phyloP scores from a whole-genome alignment of 106 monocot species.

The Ottelia alismoides region DNA sequence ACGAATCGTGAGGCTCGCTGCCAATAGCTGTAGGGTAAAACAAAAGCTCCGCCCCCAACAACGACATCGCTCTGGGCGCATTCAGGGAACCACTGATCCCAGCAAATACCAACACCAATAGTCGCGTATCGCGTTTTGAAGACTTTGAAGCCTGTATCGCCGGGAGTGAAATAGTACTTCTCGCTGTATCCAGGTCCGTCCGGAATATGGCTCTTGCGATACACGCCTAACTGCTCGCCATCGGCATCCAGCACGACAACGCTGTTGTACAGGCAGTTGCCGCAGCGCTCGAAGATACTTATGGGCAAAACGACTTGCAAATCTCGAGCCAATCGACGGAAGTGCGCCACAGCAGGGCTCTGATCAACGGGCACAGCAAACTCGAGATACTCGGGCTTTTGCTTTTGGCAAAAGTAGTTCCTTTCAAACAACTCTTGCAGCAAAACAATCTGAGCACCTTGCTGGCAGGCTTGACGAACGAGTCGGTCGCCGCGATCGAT shows the following conservation, averaged over 20 bases:
- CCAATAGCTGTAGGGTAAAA: neutral
- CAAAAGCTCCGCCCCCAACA: neutral
- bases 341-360: no score
- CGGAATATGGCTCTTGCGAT: neutral
- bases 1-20: neutral
- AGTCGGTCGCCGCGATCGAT: no score
- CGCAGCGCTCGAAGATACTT: neutral
- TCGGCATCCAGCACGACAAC: neutral
- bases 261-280: neutral
- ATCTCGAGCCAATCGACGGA: neutral
- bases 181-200: neutral
- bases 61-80: neutral
- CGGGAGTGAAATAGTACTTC: neutral
- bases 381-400: no score
- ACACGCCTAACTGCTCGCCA: neutral
- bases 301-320: neutral
- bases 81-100: neutral
- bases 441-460: no score
- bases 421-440: no score
- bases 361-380: no score
- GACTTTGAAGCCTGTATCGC: neutral
- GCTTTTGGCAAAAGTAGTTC: no score
- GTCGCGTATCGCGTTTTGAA: no score
- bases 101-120: neutral
- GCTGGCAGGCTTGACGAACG: no score